Percentiles rank a stretch among this genome's conserved stretches.
These are phyloP conservation scores for Cinchona pubescens DNA, from an alignment of 257 asterid genomes.

Conservation along the genomic window DNA sequence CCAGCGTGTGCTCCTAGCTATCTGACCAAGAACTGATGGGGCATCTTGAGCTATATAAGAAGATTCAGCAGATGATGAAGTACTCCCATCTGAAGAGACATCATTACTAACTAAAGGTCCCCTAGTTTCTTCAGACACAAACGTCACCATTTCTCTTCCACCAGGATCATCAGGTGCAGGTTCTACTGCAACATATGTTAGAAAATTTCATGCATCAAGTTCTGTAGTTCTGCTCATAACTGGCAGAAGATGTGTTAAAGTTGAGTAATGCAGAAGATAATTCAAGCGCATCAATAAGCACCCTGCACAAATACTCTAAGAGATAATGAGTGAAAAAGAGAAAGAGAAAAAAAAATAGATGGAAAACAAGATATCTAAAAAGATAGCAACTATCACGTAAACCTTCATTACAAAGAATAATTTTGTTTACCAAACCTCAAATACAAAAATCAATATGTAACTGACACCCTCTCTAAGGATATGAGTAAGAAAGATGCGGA, in stretches of 20 bases:
- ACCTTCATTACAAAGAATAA: neutral
- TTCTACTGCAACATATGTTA: constrained; percentile 36
- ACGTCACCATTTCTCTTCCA: constrained; percentile 65
- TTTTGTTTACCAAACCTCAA: neutral
- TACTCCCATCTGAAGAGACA: constrained; percentile 39
- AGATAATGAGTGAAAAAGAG: neutral
- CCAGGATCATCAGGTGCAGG: constrained; percentile 37
- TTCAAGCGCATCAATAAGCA: neutral
- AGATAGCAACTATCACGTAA: neutral
- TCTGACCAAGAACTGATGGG: constrained; percentile 53
- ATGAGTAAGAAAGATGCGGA: neutral
- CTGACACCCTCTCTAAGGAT: neutral
- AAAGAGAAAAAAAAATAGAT: neutral
- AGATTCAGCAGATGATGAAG: constrained; percentile 37
- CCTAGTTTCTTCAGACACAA: constrained; percentile 55
- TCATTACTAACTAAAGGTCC: constrained; percentile 22
- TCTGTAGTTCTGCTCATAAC: neutral
- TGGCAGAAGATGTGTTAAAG: neutral
- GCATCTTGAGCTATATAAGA: constrained; percentile 43
- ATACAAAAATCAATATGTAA: neutral
- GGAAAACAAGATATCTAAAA: neutral
- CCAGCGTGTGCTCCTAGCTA: constrained; percentile 37
- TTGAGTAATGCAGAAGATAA: neutral
- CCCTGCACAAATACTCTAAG: neutral
- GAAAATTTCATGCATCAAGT: neutral